Conservation (phyloP, 2,329 filamentous ascomycete species). For the Basipetospora chlamydospora region DNA sequence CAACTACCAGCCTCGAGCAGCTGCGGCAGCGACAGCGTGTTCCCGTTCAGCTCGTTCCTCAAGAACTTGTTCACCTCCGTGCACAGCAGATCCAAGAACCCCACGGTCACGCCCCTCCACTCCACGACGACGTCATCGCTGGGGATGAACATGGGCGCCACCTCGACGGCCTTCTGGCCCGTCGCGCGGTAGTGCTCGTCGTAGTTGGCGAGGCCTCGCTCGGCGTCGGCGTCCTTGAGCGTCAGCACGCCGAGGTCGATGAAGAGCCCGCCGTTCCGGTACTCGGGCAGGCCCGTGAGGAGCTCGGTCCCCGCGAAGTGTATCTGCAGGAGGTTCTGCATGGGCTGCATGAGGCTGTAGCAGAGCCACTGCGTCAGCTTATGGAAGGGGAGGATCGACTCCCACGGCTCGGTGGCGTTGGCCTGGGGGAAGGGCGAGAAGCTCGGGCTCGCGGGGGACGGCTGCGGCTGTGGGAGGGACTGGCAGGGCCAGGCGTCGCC, state of each 20-base stretch:
- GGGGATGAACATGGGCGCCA: conserved; percentile 43
- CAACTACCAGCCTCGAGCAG: conserved; percentile 92
- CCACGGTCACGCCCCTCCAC: conserved; percentile 50
- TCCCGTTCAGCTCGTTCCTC: conserved; percentile 46
- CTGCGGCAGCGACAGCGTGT: conserved; percentile 67
- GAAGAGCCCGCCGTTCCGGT: conserved; percentile 80
- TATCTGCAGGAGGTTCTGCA: conserved; percentile 66
- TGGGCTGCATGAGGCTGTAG: conserved; percentile 86
- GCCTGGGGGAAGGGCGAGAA: conserved; percentile 31
- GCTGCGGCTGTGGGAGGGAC: conserved; percentile 49
- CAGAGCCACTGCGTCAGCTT: conserved; percentile 91
- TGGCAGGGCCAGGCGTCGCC: conserved; percentile 91
- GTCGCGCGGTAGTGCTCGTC: conserved; percentile 55
- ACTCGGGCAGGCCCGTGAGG: conserved; percentile 79
- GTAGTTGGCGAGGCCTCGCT: conserved; percentile 52
- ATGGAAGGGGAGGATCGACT: conserved; percentile 79
- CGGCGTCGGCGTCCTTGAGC: conserved; percentile 53
- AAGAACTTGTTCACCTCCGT: conserved; percentile 46
- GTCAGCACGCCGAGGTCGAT: conserved; percentile 71
- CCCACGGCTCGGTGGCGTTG: conserved; percentile 46
- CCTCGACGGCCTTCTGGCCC: conserved; percentile 45
- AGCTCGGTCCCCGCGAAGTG: conserved; percentile 70
- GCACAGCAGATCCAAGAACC: conserved; percentile 40
- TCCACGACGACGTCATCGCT: conserved; percentile 49
- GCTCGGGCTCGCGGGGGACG: conserved; percentile 31